phyloP scores from a whole-genome alignment of 768 basidiomycete species.

The Aureoboletus auriporus region DNA sequence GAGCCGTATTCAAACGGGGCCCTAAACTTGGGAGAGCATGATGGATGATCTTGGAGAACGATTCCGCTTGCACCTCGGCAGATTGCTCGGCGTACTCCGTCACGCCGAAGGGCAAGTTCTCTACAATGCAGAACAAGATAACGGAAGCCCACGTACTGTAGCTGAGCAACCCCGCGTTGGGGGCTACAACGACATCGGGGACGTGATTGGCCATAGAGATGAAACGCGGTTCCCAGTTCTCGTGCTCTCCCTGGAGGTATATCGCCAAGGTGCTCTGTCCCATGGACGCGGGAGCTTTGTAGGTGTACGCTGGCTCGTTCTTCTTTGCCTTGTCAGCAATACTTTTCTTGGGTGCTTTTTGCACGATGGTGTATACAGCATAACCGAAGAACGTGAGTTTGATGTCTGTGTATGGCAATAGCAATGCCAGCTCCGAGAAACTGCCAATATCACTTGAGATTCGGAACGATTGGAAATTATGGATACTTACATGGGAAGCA shows the following conservation, averaged over 20 bases:
- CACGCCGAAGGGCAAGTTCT: slow-evolving; percentile 29
- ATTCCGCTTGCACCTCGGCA: slow-evolving; percentile 28
- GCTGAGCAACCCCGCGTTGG: slow-evolving; percentile 37
- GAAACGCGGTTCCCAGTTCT: slow-evolving; percentile 25
- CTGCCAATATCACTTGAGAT: slow-evolving; percentile 19
- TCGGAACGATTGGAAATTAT: neutral
- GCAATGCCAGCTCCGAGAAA: slow-evolving; percentile 43
- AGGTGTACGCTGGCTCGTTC: slow-evolving; percentile 29
- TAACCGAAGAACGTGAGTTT: slow-evolving; percentile 39
- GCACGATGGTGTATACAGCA: slow-evolving; percentile 28
- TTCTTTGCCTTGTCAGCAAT: slow-evolving; percentile 29
- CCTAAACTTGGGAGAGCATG: slow-evolving; percentile 23
- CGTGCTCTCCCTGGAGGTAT: slow-evolving; percentile 29
- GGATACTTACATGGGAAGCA: slow-evolving; percentile 36
- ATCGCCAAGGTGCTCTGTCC: slow-evolving; percentile 39
- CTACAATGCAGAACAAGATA: slow-evolving; percentile 28
- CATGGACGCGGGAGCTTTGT: slow-evolving; percentile 34
- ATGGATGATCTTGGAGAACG: slow-evolving; percentile 27
- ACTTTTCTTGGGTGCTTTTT: slow-evolving; percentile 28
- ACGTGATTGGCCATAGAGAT: slow-evolving; percentile 11
- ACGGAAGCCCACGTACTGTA: slow-evolving; percentile 37
- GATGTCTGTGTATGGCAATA: slow-evolving; percentile 43
- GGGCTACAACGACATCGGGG: slow-evolving; percentile 42
- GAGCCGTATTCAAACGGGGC: slow-evolving; percentile 19
- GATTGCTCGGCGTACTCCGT: slow-evolving; percentile 37